phyloP scores from a whole-genome alignment of 2,329 filamentous ascomycete species.

The Alternaria metachromatica region DNA sequence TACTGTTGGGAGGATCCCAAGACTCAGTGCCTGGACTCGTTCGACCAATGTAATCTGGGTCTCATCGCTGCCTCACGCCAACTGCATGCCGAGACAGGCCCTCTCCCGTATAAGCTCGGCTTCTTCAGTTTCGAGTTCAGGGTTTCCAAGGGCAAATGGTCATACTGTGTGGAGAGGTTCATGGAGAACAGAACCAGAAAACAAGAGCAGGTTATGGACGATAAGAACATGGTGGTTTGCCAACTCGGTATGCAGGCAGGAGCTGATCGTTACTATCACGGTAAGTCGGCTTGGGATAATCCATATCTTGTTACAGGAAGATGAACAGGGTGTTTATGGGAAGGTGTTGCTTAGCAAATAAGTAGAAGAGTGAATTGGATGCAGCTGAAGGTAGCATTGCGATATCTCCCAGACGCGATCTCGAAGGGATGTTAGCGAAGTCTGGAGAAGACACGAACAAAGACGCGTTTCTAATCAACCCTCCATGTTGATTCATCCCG shows the following conservation, averaged over 20 bases:
- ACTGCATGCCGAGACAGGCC: neutral
- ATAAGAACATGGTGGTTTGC: neutral
- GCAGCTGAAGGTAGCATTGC: no score
- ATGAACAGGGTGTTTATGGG: no score
- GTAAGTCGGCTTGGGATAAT: neutral
- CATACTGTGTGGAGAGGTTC: neutral
- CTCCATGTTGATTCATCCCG: no score
- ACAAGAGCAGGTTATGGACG: neutral
- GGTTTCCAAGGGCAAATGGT: neutral
- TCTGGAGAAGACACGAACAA: no score
- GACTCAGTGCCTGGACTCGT: no score
- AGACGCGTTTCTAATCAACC: no score
- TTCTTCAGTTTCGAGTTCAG: neutral
- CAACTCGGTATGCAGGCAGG: accelerated
- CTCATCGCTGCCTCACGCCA: neutral
- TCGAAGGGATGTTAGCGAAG: no score
- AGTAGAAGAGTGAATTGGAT: no score
- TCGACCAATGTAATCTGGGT: no score
- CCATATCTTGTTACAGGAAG: neutral
- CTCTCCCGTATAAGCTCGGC: accelerated
- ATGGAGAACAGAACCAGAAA: neutral
- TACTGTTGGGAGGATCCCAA: no score
- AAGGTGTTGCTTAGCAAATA: no score
- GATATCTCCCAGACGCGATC: no score
- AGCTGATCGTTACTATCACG: neutral